Base-by-base conservation (phyloP, 1,284 basidiomycete species). In the Boletellus deceptivus region DNA sequence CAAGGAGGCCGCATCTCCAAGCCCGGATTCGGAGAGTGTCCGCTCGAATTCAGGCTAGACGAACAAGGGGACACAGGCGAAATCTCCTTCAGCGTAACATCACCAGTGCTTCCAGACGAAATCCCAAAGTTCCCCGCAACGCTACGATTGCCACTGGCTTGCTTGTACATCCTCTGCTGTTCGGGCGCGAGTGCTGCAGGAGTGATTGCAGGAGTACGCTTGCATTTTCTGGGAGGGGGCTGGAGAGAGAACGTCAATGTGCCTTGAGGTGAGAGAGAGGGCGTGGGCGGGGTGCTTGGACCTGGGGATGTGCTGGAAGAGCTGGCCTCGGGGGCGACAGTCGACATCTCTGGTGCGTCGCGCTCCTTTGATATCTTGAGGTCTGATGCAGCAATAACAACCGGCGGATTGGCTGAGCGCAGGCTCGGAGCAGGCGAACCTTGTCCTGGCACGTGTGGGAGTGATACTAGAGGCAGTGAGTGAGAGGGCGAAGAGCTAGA, bases 341-440 rank as follows among this genome's bases (percentile, higher is more conserved):
- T 22, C 5, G 57, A 52, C 22, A 40, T 16, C 17, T 52, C 55
- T 7, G 53, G 59, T 14, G 48, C 54, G 44, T 71, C 65, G 11
- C 73, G 74, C 47, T 82, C 79, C 13, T 71, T 69, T 16, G 82
- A 66, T 55, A 84, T 84, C 66, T 77, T 84, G 29, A 81, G 70
- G 45, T 84, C 78, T 11, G 64, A 56, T 54, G 69, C 68, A 18
- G 51, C 20, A 18, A 69, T 56, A 3, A 66, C 34, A 24, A 67
- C 47, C 10, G 63, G 64, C n/a, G 41, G 38, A 35, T 56, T 55
- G 29, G 49, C 20, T 18, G 65, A 65, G 31, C 55, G 64, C 25
- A 68, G 22, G 46, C 67, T 66, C 11, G 69, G 68, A 33, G 70
- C 63, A 46, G 60, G 64, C n/a, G 65, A 59, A 36, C 55, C 50